Percentiles rank a stretch among this genome's conserved stretches.
phyloP scores from a whole-genome alignment of 2,329 filamentous ascomycete genomes.

The Penicillium sumatraense region DNA sequence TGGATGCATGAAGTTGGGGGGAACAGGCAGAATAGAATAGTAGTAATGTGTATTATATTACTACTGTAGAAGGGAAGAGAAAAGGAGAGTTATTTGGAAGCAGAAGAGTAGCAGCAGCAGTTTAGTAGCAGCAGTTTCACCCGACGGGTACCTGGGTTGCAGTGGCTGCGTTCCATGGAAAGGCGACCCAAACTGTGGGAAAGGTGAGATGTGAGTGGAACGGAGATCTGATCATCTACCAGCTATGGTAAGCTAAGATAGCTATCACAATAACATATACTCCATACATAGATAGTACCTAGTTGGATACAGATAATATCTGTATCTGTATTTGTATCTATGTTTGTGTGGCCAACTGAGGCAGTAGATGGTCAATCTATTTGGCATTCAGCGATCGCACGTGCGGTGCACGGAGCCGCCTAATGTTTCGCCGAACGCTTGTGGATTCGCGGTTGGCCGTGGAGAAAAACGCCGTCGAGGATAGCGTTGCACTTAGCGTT shows the following conservation, averaged over 20 bases:
- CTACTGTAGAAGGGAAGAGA: no score
- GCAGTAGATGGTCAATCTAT: no score
- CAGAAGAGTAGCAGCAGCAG: not conserved
- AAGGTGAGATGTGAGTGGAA: not conserved
- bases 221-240: not conserved
- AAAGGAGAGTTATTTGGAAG: not conserved
- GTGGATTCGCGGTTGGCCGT: slow-evolving; percentile 16
- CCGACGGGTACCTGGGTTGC: slow-evolving; percentile 2
- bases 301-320: no score
- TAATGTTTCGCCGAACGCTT: slow-evolving; percentile 16
- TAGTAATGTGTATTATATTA: no score
- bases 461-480: slow-evolving; percentile 15
- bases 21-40: no score
- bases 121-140: not conserved
- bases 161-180: slow-evolving; percentile 2
- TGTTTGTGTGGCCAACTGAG: no score
- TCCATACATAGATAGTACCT: not conserved
- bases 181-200: not conserved
- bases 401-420: slow-evolving; percentile 18
- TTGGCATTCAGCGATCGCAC: slow-evolving; percentile 4
- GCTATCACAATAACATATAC: not conserved
- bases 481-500: slow-evolving; percentile 16
- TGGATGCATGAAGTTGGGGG: not conserved
- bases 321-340: no score
- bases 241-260: no score